Evolutionary conservation across 2,329 filamentous ascomycete species (phyloP), one percentile per base, ranked within the genome.

Genomic region (Pyricularia sp.): DNA sequence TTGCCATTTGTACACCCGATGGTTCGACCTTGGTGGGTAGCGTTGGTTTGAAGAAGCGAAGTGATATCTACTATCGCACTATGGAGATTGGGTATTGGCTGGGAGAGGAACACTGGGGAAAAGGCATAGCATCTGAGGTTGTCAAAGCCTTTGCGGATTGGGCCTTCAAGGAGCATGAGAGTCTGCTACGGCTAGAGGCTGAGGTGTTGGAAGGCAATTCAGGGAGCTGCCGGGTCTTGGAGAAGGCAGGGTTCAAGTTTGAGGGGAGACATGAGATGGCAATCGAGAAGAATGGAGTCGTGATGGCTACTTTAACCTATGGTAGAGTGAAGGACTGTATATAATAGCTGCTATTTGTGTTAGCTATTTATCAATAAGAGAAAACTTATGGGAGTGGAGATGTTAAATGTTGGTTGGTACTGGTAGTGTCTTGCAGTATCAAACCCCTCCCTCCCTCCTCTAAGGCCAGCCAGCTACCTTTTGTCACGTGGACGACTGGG

Each of bases 1-100:
- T 74, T 26, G 77, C 70, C 66, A 73, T 81, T 66, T 75, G 69
- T 69, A 63, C 70, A 28, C 66, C 66, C 1, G 73, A 72, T 65
- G 71, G 72, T 22, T 61, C 31, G 59, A 68, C 72, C 7, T 73
- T 75, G 63, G 70, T 77, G 10, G 82, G 82, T 62, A 71, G 70
- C 65, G 72, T 82, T 12, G 78, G 80, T 44, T 69, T 81, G 55
- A 72, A 72, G 59, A 67, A 72, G 3, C 65, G 70, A 12, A 67
- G 68, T 19, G 77, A 80, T 64, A 72, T 78, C 68, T 73, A 80
- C 66, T 75, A 74, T 68, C 73, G 75, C 62, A 79, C 75, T 4
- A 76, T 76, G 70, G 79, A 83, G 71, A 10, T 84, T 0, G 82
- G 81, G 4, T 84, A 83, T 72, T 82, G 78, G 76, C 44, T 81